These are phyloP conservation scores for Neodidymelliopsis sp. DNA, from an alignment of 2,329 filamentous ascomycete genomes.

Conservation along the genomic window DNA sequence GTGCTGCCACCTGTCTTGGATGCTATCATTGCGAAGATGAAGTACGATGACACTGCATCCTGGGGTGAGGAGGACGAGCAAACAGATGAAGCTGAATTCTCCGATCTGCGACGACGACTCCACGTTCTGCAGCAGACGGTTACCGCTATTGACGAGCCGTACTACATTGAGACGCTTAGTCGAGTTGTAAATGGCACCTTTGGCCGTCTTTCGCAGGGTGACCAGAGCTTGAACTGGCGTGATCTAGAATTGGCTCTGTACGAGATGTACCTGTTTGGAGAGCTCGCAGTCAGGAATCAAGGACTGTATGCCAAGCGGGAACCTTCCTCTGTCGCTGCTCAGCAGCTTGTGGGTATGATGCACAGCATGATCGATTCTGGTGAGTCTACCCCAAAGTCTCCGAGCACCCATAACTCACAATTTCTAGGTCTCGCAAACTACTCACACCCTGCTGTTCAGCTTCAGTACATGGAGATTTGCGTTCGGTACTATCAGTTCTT, in stretches of 20 bases:
- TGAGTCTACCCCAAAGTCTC: constrained; percentile 52
- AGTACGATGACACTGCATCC: constrained; percentile 91
- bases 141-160: constrained; percentile 82
- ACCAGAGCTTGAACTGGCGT: constrained; percentile 86
- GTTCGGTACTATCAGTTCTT: constrained; percentile 94
- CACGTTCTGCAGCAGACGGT: constrained; percentile 93
- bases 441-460: constrained; percentile 86
- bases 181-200: constrained; percentile 90
- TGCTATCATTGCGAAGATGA: constrained; percentile 94
- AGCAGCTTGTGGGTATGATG: constrained; percentile 91
- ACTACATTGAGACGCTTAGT: constrained; percentile 89
- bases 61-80: constrained; percentile 96
- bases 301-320: constrained; percentile 86
- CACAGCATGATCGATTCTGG: constrained; percentile 91
- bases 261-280: constrained; percentile 95
- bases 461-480: constrained; percentile 99
- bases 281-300: constrained; percentile 87
- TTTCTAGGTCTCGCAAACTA: constrained; percentile 78
- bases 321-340: constrained; percentile 78
- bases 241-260: constrained; percentile 92
- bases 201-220: constrained; percentile 73
- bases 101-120: constrained; percentile 88
- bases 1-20: constrained; percentile 90
- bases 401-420: constrained; percentile 15
- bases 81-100: constrained; percentile 96